These are phyloP conservation scores for Phialophora expanda DNA, from an alignment of 2,329 filamentous ascomycete species.

Conservation along the genomic window DNA sequence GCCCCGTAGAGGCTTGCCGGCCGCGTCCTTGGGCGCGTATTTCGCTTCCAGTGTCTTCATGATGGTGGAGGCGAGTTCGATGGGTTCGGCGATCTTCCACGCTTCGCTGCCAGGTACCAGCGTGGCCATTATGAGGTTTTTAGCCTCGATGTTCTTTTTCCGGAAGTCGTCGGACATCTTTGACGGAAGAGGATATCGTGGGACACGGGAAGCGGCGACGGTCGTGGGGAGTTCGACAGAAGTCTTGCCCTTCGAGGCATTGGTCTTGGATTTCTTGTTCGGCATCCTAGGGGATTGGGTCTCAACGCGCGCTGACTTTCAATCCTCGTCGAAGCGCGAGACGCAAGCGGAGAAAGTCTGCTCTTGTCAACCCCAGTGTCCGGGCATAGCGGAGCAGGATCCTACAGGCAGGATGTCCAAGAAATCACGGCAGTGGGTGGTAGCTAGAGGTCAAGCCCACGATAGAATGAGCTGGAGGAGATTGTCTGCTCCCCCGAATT, in stretches of 20 bases:
- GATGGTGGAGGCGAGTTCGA: conserved; percentile 34
- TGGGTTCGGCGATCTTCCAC: conserved; percentile 36
- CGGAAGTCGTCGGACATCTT: conserved; percentile 22
- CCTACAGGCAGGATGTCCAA: not conserved
- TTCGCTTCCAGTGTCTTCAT: conserved; percentile 35
- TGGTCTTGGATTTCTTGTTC: conserved; percentile 32
- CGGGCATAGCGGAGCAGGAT: conserved; percentile 12
- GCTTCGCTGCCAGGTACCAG: conserved; percentile 35
- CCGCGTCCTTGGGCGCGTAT: conserved; percentile 29
- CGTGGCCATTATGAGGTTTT: conserved; percentile 37
- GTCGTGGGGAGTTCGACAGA: conserved; percentile 8
- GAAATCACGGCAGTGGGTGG: not conserved
- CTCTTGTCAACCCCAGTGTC: conserved; percentile 18
- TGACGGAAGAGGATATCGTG: not conserved
- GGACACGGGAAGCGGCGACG: not conserved
- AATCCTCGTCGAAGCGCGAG: not conserved
- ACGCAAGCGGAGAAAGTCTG: conserved; percentile 1
- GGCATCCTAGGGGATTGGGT: conserved; percentile 19
- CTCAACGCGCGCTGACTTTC: not conserved
- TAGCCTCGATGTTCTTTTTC: conserved; percentile 32
- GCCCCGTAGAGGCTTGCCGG: conserved; percentile 8
- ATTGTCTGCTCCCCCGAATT: not conserved
- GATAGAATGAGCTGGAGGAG: not conserved
- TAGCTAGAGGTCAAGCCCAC: not conserved
- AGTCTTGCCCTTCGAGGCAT: conserved; percentile 25